Base-by-base conservation (phyloP, 257 asterid species). In the Solanum sparsipilum region DNA sequence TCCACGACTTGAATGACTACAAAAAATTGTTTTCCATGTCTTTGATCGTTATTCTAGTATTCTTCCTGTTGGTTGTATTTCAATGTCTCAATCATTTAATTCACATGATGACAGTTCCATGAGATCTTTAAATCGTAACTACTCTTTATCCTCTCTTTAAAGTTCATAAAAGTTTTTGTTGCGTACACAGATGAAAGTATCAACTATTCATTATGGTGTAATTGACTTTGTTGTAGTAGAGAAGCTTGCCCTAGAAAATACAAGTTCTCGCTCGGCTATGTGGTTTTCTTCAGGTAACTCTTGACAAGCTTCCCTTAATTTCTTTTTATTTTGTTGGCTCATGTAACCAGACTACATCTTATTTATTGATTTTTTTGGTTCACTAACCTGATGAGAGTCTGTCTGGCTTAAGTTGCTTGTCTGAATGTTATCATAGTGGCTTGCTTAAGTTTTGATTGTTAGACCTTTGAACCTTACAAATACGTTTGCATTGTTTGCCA, bases 11-110 rank as follows among this genome's bases (percentile, higher is more conserved):
- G 13, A 46, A 12, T 13, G 56, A 46, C 56, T 46, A 46, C 56
- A 46, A 46, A 46, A 46, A 46, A 46, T 46, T 46, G 58, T 46
- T 46, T 46, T 46, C 58, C 58, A 46, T 46, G 58, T 46, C 18
- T 94, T 98, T 6, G 99, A 95, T 86, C 94, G 96, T 48, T 95
- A 88, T 74, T 95, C 90, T 15, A 92, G 98, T 86, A 78, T 93
- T 88, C 88, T 88, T 72, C 94, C 96, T 29, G 93, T 97, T 91
- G 95, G 92, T n/a, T 98, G 98, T 48, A 84, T 90, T 39, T 97
- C 98, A 0, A 96, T 93, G 99, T 90, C 94, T 88, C 98, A 98
- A 5, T 94, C 98, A 16, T 87, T 96, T 85, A 97, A 97, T 90
- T 94, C 98, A 76, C 92, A 83, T 20, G 60, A 68, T 27, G 86